A percentile compares a stretch with the other conserved stretches of the same genome.
These are phyloP conservation scores for Tinospora cordifolia DNA, from an alignment of 164 flowering plant species.

Conservation along the genomic window DNA sequence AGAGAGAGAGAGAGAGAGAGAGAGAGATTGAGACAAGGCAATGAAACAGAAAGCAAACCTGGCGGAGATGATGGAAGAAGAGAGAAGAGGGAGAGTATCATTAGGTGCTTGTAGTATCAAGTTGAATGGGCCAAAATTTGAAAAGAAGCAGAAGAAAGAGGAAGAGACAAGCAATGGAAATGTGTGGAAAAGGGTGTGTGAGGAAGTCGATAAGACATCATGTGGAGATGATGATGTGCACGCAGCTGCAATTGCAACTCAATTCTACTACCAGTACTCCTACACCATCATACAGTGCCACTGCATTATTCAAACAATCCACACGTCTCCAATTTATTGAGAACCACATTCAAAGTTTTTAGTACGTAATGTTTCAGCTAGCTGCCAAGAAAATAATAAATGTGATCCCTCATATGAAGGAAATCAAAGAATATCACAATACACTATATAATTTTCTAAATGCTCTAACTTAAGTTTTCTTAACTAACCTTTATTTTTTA, in stretches of 20 bases:
- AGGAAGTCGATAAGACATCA: conserved; percentile 19
- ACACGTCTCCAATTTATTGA: no score
- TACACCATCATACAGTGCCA: not conserved
- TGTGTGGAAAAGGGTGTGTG: conserved; percentile 14
- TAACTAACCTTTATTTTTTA: no score
- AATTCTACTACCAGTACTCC: not conserved
- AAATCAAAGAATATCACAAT: no score
- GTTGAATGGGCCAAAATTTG: conserved; percentile 7
- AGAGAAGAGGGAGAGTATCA: conserved; percentile 1
- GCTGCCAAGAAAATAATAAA: not conserved
- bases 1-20: no score
- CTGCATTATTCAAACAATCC: no score
- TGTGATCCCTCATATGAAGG: no score
- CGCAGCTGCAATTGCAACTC: conserved; percentile 6
- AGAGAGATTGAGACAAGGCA: no score
- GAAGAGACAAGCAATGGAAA: not conserved
- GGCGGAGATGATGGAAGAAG: conserved; percentile 1
- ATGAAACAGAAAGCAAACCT: conserved; percentile 4
- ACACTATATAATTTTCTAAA: no score
- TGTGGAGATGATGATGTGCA: conserved; percentile 19
- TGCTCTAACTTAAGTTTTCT: no score
- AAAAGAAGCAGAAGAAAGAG: conserved; percentile 1
- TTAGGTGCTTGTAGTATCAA: not conserved
- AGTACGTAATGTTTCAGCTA: not conserved
- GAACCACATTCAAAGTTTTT: no score